phyloP scores from a whole-genome alignment of 2,329 filamentous ascomycete genomes.

The Fusarium redolens region DNA sequence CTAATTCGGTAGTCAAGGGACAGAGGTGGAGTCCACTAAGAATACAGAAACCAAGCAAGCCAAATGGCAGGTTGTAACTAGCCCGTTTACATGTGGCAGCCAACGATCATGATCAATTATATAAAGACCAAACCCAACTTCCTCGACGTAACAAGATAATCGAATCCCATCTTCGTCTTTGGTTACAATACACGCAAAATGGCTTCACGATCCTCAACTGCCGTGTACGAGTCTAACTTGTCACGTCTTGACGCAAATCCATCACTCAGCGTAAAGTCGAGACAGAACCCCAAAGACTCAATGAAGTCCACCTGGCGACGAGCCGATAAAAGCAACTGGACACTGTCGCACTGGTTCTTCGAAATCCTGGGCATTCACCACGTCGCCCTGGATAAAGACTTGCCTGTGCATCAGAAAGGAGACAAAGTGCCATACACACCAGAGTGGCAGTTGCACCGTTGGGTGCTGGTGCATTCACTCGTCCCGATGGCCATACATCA shows the following conservation, averaged over 20 bases:
- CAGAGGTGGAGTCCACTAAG: neutral
- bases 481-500: neutral
- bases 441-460: neutral
- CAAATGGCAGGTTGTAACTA: neutral
- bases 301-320: constrained; percentile 1
- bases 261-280: neutral
- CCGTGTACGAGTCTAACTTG: neutral
- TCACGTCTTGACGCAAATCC: neutral
- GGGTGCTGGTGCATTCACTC: neutral
- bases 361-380: neutral
- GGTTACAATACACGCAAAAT: neutral
- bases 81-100: neutral
- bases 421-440: neutral
- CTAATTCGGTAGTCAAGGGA: neutral
- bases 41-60: neutral
- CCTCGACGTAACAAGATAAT: neutral
- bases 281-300: neutral
- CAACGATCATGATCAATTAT: neutral
- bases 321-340: neutral
- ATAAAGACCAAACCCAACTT: neutral
- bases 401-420: neutral
- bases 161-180: neutral
- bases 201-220: constrained; percentile 1
- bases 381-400: neutral
- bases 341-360: neutral